Evolutionary conservation across 2,329 filamentous ascomycete species (phyloP).

Genomic region (Fusarium domesticum): DNA sequence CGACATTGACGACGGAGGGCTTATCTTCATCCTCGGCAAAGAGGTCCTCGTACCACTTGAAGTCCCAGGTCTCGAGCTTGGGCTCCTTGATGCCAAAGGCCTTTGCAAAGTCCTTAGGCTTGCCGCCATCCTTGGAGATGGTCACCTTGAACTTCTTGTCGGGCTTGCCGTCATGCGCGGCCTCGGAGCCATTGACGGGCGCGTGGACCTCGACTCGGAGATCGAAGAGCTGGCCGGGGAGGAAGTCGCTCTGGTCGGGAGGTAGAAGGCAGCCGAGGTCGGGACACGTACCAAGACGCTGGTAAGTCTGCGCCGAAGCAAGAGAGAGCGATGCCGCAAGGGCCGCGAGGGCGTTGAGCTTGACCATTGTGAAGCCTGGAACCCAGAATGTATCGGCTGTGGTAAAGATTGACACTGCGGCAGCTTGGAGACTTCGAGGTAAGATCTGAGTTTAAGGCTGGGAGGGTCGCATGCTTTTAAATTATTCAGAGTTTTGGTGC

Average conservation of each 20-base stretch:
- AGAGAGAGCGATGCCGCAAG: slow-evolving; percentile 36
- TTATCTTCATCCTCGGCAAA: slow-evolving; percentile 70
- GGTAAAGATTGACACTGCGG: slow-evolving; percentile 8
- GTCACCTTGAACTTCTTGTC: slow-evolving; percentile 75
- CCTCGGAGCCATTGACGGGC: slow-evolving; percentile 76
- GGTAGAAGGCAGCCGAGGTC: slow-evolving; percentile 58
- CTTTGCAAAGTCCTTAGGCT: slow-evolving; percentile 53
- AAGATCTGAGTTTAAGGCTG: slow-evolving; percentile 5
- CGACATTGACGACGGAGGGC: slow-evolving; percentile 73
- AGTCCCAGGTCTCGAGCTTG: slow-evolving; percentile 74
- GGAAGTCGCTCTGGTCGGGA: slow-evolving; percentile 70
- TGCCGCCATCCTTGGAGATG: slow-evolving; percentile 61
- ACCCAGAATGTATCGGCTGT: not conserved
- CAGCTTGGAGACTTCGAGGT: slow-evolving; percentile 20
- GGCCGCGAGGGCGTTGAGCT: slow-evolving; percentile 35
- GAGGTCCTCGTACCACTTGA: slow-evolving; percentile 81
- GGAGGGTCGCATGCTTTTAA: slow-evolving; percentile 25
- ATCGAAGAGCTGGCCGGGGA: slow-evolving; percentile 81
- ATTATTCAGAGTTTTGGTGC: slow-evolving; percentile 1
- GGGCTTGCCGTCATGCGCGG: slow-evolving; percentile 63
- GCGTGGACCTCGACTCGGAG: slow-evolving; percentile 80
- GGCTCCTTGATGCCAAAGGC: slow-evolving; percentile 72
- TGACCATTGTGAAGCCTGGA: slow-evolving; percentile 31
- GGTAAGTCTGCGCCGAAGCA: slow-evolving; percentile 56
- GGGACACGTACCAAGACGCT: slow-evolving; percentile 57